Conservation (phyloP, 768 basidiomycete species). For the Suillus weaverae region DNA sequence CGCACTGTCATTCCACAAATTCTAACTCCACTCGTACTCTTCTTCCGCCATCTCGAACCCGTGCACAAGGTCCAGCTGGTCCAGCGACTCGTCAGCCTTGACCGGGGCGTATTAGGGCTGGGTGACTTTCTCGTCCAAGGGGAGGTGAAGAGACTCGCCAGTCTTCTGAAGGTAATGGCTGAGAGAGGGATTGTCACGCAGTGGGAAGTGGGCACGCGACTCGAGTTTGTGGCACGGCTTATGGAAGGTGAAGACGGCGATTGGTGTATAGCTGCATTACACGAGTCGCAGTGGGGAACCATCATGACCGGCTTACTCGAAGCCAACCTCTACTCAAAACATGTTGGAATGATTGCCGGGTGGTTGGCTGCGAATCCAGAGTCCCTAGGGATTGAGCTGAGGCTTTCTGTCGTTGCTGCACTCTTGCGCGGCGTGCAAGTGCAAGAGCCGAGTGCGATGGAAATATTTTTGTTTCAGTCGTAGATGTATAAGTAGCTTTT, state of each 20-base stretch:
- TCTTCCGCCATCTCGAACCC: conserved; percentile 57
- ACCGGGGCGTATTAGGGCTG: conserved; percentile 40
- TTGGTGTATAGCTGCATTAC: neutral
- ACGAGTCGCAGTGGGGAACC: neutral
- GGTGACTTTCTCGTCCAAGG: conserved; percentile 63
- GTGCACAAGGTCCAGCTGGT: conserved; percentile 55
- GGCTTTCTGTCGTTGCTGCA: conserved; percentile 34
- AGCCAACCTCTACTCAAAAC: neutral
- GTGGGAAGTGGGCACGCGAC: conserved; percentile 45
- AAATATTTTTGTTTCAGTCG: too few relatives aligned
- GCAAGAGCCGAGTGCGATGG: conserved; percentile 20
- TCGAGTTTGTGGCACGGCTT: conserved; percentile 49
- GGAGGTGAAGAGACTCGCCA: conserved; percentile 43
- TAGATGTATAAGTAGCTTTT: too few relatives aligned
- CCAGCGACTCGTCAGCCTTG: conserved; percentile 54
- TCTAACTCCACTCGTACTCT: conserved; percentile 52
- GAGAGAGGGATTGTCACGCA: conserved; percentile 39
- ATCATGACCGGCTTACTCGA: conserved; percentile 3
- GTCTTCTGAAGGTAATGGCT: conserved; percentile 13
- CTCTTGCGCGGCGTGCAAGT: conserved; percentile 32
- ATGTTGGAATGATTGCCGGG: conserved; percentile 1
- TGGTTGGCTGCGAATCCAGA: neutral
- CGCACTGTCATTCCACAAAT: conserved; percentile 55
- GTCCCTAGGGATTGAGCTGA: conserved; percentile 18
- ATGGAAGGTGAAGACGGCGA: conserved; percentile 17